Evolutionary conservation across 169 alveolate species (phyloP).

Genomic region (Eimeria necatrix): DNA sequence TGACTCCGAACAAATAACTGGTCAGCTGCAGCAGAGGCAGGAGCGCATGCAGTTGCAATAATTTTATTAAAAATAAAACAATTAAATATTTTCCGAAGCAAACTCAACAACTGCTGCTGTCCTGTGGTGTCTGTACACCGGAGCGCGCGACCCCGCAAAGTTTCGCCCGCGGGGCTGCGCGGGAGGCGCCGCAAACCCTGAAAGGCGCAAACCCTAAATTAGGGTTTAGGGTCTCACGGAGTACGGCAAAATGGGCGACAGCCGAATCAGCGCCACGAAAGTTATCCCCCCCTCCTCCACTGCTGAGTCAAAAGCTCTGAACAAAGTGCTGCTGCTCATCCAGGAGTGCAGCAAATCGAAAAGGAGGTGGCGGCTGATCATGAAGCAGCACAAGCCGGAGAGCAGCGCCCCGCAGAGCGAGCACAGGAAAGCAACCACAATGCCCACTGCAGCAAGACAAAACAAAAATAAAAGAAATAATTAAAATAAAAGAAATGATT

Average conservation of each 20-base stretch:
- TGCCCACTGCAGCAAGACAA: conserved; percentile 37
- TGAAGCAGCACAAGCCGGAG: conserved; percentile 26
- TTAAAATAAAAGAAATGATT: too few relatives aligned
- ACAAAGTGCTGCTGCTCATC: not conserved
- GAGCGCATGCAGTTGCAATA: not conserved
- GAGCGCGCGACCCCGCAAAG: not conserved
- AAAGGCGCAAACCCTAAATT: conserved; percentile 8
- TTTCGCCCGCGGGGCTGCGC: too few relatives aligned
- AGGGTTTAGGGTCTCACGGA: conserved; percentile 5
- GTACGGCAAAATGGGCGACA: conserved; percentile 72
- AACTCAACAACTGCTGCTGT: too few relatives aligned
- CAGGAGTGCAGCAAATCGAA: not conserved
- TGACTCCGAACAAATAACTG: conserved; percentile 74
- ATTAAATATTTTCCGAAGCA: too few relatives aligned
- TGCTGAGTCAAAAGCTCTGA: conserved; percentile 58
- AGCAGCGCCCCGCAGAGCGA: not conserved
- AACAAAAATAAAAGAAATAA: too few relatives aligned
- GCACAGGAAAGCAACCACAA: conserved; percentile 32
- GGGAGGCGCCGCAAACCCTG: not conserved
- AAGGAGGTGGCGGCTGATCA: conserved; percentile 9
- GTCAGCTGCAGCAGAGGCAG: conserved; percentile 67
- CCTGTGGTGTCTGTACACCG: too few relatives aligned
- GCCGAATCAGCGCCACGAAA: conserved; percentile 73
- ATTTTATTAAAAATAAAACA: not conserved
- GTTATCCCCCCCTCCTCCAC: conserved; percentile 75